Percentiles rank a stretch among this genome's conserved stretches.
phyloP scores from a whole-genome alignment of 371 early-diverging fungal species.

The Fennellomyces sp. region DNA sequence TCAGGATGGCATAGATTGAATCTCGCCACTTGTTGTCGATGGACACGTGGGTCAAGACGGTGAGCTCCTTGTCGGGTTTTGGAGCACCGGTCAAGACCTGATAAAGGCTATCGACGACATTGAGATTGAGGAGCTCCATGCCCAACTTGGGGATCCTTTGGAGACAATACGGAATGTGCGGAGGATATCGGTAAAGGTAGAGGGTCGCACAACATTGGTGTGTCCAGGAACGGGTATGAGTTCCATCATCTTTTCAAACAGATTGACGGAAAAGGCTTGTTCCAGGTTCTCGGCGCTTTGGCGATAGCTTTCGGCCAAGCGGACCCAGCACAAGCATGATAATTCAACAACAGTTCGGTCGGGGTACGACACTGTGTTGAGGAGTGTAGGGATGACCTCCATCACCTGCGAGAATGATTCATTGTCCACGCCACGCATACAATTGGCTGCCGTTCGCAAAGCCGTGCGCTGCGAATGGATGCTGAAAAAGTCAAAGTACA shows the following conservation, averaged over 20 bases:
- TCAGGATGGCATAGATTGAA: conserved; percentile 37
- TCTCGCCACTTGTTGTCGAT: conserved; percentile 47
- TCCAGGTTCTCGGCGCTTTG: conserved; percentile 58
- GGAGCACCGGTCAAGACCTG: conserved; percentile 58
- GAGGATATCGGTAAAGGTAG: conserved; percentile 63
- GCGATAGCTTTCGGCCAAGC: conserved; percentile 66
- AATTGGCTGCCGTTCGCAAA: conserved; percentile 80
- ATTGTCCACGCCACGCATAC: conserved; percentile 64
- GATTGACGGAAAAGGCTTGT: conserved; percentile 41
- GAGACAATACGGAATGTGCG: conserved; percentile 64
- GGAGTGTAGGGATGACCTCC: conserved; percentile 73
- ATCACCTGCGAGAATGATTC: conserved; percentile 65
- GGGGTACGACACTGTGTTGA: conserved; percentile 65
- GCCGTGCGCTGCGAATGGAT: conserved; percentile 86
- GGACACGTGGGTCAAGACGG: conserved; percentile 19
- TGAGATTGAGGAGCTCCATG: conserved; percentile 55
- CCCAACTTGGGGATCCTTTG: conserved; percentile 66
- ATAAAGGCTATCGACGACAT: conserved; percentile 58
- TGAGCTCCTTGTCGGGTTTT: conserved; percentile 1
- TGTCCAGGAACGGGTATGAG: conserved; percentile 49
- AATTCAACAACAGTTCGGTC: conserved; percentile 80
- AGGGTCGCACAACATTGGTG: conserved; percentile 42
- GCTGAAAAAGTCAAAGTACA: conserved; percentile 90
- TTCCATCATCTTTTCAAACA: conserved; percentile 47
- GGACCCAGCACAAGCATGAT: conserved; percentile 66